Evolutionary conservation across 1,139 yeast genomes (phyloP), one percentile per base, ranked within the genome.

Genomic region (Arxiozyma heterogenica): DNA sequence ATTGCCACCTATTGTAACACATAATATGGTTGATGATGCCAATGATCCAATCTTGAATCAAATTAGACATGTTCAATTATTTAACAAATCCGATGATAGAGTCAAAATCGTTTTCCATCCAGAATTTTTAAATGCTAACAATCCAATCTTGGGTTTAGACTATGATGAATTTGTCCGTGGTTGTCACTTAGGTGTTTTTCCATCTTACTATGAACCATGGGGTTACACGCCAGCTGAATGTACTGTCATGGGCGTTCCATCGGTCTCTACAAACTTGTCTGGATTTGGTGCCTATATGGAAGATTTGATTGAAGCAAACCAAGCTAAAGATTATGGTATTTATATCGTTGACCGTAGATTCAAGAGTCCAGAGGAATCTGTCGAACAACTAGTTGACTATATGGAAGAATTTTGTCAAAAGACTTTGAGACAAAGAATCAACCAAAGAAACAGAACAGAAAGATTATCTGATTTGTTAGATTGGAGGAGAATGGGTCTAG

Each of bases 221-320:
- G 98, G 98, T 42, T 93, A 93, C 72, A 93, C 98, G 6, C 98
- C 98, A 12, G 98, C 98, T 12, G 98, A 93, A 71, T 93, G 98
- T 76, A 93, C 98, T 0, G 98, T 93, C 42, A 93, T 93, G 98
- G 98, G 98, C 57, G 95, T 93, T 55, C 98, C 98, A 21, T 88
- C 96, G n/a, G 88, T 93, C 66, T 91, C 98, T 27, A 93, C 98
- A 52, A 93, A 93, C 71, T 76, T 93, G 60, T 89, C 97, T 9
- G 98, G 98, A 1, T 93, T 93, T 69, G 98, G 98, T 54, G 94
- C 98, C 63, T 93, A 93, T 74, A 93, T 93, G 98, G 98, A 93
- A 72, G 97, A 93, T 69, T 77, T 93, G 64, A 91, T 93, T 71
- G 98, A 93, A 71, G 88, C 90, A 68, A 63, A 68, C 49, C 72